phyloP scores from a whole-genome alignment of 2,329 filamentous ascomycete species.

The Zalaria sp. region DNA sequence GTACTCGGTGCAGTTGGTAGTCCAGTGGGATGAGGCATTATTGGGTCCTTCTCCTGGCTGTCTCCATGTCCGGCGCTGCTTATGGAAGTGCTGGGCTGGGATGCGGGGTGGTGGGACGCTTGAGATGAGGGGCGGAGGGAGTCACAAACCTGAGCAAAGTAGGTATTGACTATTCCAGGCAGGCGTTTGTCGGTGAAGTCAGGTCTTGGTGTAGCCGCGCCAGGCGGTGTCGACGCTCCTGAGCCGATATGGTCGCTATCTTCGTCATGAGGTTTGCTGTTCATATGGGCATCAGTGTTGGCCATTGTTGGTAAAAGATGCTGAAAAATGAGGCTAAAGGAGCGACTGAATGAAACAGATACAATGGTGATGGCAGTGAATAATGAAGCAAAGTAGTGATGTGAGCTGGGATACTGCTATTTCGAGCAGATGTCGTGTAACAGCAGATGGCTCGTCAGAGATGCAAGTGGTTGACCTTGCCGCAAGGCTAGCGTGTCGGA shows the following conservation, averaged over 20 bases:
- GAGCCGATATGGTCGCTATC: conserved; percentile 64
- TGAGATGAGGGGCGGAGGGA: conserved; percentile 40
- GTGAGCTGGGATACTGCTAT: background rate
- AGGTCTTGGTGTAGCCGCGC: conserved; percentile 82
- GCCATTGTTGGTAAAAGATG: conserved; percentile 14
- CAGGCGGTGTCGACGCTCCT: conserved; percentile 71
- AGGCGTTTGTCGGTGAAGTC: conserved; percentile 90
- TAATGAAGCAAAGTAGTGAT: background rate
- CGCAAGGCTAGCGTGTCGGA: background rate
- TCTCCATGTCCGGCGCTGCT: conserved; percentile 9
- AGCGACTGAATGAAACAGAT: background rate
- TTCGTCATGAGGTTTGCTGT: conserved; percentile 47
- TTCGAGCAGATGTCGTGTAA: background rate
- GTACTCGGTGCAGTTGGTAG: conserved; percentile 22
- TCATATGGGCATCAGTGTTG: conserved; percentile 10
- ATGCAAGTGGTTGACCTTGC: background rate
- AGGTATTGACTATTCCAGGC: conserved; percentile 77
- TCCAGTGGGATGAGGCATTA: conserved; percentile 6
- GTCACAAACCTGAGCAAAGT: conserved; percentile 98
- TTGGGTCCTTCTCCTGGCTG: conserved; percentile 6
- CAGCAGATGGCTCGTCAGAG: background rate
- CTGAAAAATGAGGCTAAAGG: background rate
- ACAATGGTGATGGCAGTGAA: background rate
- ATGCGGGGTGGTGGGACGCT: conserved; percentile 22
- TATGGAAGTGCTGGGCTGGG: conserved; percentile 9